phyloP scores from a whole-genome alignment of 2,329 filamentous ascomycete species.

The Rhynchosporium agropyri region DNA sequence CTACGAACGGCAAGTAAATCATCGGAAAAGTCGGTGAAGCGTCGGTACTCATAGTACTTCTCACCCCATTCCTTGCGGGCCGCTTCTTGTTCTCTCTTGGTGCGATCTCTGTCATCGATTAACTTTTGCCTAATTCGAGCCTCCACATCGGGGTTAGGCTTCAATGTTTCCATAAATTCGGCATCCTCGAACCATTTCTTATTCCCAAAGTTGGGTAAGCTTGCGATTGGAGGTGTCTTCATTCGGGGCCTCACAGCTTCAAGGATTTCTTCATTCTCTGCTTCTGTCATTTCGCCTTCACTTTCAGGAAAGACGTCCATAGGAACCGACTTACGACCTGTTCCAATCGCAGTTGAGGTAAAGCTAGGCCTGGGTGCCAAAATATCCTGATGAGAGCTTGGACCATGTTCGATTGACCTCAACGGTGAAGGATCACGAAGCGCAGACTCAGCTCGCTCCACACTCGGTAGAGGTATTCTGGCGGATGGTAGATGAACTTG shows the following conservation, averaged over 20 bases:
- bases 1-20: conserved; percentile 39
- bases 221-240: conserved; percentile 39
- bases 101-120: conserved; percentile 22
- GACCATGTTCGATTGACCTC: conserved; percentile 11
- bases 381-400: background rate
- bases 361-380: background rate
- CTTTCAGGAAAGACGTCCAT: conserved; percentile 23
- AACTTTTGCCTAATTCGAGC: conserved; percentile 28
- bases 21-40: conserved; percentile 38
- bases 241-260: conserved; percentile 39
- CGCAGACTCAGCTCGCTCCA: background rate
- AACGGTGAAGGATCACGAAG: background rate
- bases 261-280: conserved; percentile 32
- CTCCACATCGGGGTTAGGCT: conserved; percentile 29
- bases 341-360: conserved; percentile 12
- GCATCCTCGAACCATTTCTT: conserved; percentile 36
- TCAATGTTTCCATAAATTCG: conserved; percentile 34
- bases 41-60: conserved; percentile 37
- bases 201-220: conserved; percentile 34
- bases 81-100: conserved; percentile 34
- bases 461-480: conserved; percentile 12
- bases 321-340: background rate
- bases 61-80: conserved; percentile 36
- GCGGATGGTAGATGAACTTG: background rate
- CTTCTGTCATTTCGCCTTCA: conserved; percentile 33